A percentile compares a stretch with the other conserved stretches of the same genome.
Conservation (phyloP, 768 basidiomycete species). For the Podaxis carcinomalis region DNA sequence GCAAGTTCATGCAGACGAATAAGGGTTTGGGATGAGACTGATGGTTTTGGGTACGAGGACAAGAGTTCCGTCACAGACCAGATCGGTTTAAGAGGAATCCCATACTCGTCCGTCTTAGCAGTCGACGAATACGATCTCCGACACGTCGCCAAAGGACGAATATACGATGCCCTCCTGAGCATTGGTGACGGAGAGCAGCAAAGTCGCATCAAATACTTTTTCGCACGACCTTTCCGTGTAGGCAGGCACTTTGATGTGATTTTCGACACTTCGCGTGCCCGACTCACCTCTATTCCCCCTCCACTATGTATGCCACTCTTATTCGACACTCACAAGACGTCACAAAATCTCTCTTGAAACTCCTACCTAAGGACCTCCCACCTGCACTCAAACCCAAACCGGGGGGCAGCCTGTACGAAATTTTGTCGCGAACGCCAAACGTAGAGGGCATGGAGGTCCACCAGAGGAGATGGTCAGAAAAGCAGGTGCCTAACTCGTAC, state of each 20-base stretch:
- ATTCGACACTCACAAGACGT: conserved; percentile 22
- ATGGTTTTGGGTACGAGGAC: conserved; percentile 72
- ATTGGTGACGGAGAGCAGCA: not conserved
- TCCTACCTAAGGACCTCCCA: conserved; percentile 56
- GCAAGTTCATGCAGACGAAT: conserved; percentile 66
- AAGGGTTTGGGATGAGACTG: conserved; percentile 52
- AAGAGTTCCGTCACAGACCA: conserved; percentile 81
- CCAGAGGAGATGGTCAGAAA: conserved; percentile 70
- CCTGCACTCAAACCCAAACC: conserved; percentile 53
- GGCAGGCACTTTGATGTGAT: not conserved
- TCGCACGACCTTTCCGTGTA: conserved; percentile 1
- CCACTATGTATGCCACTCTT: conserved; percentile 33
- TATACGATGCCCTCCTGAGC: not conserved
- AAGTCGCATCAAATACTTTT: not conserved
- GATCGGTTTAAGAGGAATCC: conserved; percentile 62
- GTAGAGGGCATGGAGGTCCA: conserved; percentile 66
- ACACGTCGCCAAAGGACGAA: not conserved
- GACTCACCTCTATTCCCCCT: conserved; percentile 4
- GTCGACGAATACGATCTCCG: not conserved
- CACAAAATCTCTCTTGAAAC: conserved; percentile 42
- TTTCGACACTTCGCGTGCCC: not conserved
- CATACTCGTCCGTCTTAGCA: conserved; percentile 46
- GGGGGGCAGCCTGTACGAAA: conserved; percentile 60
- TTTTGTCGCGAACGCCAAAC: conserved; percentile 63
- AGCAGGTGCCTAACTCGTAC: conserved; percentile 62